Evolutionary conservation across 345 rosid species (phyloP).

Genomic region (Salix suchowensis): DNA sequence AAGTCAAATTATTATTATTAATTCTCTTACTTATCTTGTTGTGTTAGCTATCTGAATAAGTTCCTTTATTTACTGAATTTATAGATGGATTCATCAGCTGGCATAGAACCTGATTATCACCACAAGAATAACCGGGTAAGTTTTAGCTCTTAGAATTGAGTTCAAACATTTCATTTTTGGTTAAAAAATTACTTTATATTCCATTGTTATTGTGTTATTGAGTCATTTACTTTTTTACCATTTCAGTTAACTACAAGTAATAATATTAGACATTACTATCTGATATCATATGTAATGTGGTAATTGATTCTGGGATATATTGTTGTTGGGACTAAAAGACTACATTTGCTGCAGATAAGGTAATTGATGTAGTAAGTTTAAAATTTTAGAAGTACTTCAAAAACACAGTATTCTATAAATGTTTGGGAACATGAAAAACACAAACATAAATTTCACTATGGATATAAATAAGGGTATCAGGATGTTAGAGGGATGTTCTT

Average conservation of each 20-base stretch:
- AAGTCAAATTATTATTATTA: background rate
- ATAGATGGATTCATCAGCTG: constrained; percentile 93
- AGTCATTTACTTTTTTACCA: background rate
- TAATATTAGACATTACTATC: background rate
- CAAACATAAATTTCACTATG: background rate
- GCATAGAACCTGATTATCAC: constrained; percentile 91
- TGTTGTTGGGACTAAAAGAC: background rate
- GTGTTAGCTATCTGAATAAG: background rate
- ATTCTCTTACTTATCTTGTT: background rate
- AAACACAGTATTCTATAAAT: background rate
- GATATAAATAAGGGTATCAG: background rate
- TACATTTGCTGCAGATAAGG: background rate
- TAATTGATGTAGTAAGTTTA: background rate
- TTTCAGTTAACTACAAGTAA: background rate
- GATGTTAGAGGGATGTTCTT: background rate
- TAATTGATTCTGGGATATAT: background rate
- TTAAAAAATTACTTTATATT: background rate
- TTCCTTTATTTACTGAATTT: constrained; percentile 16
- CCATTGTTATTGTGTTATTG: background rate
- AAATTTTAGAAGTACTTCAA: background rate
- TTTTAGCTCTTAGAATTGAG: background rate
- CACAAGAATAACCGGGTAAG: constrained; percentile 82
- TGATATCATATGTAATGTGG: background rate
- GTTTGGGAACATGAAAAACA: background rate
- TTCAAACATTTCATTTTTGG: background rate